A percentile compares a stretch with the other conserved stretches of the same genome.
These are phyloP conservation scores for Phytophthora agathidicida DNA, from an alignment of 352 stramenopile species.

Conservation along the genomic window DNA sequence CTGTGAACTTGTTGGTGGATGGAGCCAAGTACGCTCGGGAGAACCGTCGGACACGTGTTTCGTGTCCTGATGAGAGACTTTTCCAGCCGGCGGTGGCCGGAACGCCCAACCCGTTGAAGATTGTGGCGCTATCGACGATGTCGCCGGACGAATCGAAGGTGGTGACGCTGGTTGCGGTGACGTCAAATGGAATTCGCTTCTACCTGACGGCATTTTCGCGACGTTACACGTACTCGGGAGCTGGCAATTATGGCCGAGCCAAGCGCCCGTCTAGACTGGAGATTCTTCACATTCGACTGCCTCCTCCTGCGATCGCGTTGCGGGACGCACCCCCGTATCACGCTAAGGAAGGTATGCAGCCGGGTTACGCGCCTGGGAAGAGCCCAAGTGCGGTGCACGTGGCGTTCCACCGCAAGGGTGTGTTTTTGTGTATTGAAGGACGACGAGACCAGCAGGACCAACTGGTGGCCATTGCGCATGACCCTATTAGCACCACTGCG, in stretches of 20 bases:
- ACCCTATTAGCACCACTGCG: conserved; percentile 73
- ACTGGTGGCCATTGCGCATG: conserved; percentile 74
- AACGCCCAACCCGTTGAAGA: conserved; percentile 49
- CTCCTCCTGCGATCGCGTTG: conserved; percentile 71
- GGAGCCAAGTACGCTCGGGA: conserved; percentile 84
- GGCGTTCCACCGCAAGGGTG: conserved; percentile 78
- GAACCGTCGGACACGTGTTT: conserved; percentile 82
- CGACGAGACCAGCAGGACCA: conserved; percentile 80
- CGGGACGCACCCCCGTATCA: conserved; percentile 84
- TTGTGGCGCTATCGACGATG: conserved; percentile 74
- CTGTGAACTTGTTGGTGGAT: conserved; percentile 69
- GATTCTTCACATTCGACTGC: conserved; percentile 83
- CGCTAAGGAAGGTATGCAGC: conserved; percentile 87
- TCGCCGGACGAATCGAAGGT: conserved; percentile 75
- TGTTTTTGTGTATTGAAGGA: conserved; percentile 82
- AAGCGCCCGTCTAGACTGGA: conserved; percentile 76
- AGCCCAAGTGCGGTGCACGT: conserved; percentile 80
- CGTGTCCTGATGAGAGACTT: conserved; percentile 81
- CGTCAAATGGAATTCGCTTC: conserved; percentile 93
- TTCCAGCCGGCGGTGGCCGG: conserved; percentile 59
- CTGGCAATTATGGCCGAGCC: conserved; percentile 39
- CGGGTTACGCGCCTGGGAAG: conserved; percentile 79
- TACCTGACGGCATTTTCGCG: conserved; percentile 92
- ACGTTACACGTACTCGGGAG: conserved; percentile 45
- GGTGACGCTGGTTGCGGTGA: conserved; percentile 93